A percentile compares a stretch with the other conserved stretches of the same genome.
phyloP scores from a whole-genome alignment of 768 basidiomycete genomes.

The Russula sp. region DNA sequence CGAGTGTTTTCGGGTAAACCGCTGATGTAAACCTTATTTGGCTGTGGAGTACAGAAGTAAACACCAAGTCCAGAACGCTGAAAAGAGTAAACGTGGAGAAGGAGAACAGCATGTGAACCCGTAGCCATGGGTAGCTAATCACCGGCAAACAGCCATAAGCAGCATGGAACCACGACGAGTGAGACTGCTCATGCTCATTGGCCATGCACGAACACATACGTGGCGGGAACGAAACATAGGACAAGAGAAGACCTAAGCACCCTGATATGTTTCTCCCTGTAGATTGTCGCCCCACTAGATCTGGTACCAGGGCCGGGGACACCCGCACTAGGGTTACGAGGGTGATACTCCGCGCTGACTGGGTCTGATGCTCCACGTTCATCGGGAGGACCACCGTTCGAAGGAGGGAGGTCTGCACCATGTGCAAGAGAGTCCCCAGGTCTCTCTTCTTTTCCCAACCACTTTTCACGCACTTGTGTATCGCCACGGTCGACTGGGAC shows the following conservation, averaged over 20 bases:
- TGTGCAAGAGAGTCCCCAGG: slow-evolving; percentile 30
- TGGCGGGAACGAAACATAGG: slow-evolving; percentile 27
- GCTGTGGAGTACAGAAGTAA: slow-evolving; percentile 70
- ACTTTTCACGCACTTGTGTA: slow-evolving; percentile 30
- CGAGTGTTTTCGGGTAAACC: slow-evolving; percentile 85
- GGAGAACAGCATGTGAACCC: slow-evolving; percentile 45
- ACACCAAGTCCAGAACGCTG: slow-evolving; percentile 52
- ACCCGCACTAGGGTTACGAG: slow-evolving; percentile 28
- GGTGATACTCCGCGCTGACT: slow-evolving; percentile 27
- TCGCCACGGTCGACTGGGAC: slow-evolving; percentile 28
- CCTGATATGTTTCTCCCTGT: slow-evolving; percentile 78
- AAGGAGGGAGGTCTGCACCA: slow-evolving; percentile 28
- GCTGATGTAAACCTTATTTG: slow-evolving; percentile 92
- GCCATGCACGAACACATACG: slow-evolving; percentile 35
- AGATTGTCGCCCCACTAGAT: slow-evolving; percentile 29
- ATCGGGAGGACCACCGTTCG: slow-evolving; percentile 30
- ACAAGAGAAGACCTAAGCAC: slow-evolving; percentile 73
- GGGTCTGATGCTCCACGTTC: slow-evolving; percentile 29
- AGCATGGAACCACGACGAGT: slow-evolving; percentile 32
- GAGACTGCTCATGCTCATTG: slow-evolving; percentile 27
- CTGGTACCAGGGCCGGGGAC: slow-evolving; percentile 26
- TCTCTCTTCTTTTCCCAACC: slow-evolving; percentile 30
- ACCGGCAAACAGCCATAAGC: slow-evolving; percentile 30
- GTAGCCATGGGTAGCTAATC: slow-evolving; percentile 36
- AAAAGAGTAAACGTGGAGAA: slow-evolving; percentile 43